A percentile compares a stretch with the other conserved stretches of the same genome.
These are phyloP conservation scores for Draba incana DNA, from an alignment of 345 rosid genomes.

Conservation along the genomic window DNA sequence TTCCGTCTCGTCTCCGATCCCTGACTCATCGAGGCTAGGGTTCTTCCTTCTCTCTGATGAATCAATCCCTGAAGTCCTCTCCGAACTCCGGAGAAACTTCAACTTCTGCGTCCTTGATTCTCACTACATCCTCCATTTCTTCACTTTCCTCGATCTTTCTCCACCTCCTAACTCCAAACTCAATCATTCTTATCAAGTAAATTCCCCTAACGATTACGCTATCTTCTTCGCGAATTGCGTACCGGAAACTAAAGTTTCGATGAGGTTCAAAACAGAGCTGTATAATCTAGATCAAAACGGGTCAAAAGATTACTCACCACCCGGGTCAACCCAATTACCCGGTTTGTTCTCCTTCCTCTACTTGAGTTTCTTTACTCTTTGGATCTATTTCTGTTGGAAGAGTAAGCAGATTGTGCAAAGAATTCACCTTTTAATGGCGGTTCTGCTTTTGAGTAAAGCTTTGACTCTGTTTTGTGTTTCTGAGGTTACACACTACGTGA, in stretches of 20 bases:
- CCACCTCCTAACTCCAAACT: conserved; percentile 63
- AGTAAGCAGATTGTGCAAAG: conserved; percentile 55
- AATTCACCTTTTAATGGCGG: conserved; percentile 72
- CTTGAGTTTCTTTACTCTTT: conserved; percentile 50
- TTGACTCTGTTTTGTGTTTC: conserved; percentile 68
- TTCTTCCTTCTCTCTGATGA: conserved; percentile 79
- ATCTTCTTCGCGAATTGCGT: conserved; percentile 18
- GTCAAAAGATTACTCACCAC: conserved; percentile 57
- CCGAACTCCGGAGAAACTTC: conserved; percentile 62
- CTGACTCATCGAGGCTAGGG: conserved; percentile 59
- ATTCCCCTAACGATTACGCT: conserved; percentile 50
- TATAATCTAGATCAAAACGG: conserved; percentile 59
- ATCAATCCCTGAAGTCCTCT: conserved; percentile 58
- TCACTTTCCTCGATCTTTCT: conserved; percentile 68
- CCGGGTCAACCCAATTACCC: conserved; percentile 74
- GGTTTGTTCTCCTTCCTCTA: conserved; percentile 56
- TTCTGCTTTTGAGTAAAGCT: conserved; percentile 64
- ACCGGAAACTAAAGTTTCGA: conserved; percentile 62
- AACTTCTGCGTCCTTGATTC: conserved; percentile 78
- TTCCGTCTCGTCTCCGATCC: conserved; percentile 48
- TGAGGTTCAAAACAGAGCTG: conserved; percentile 66
- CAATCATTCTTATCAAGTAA: conserved; percentile 53
- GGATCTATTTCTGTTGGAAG: conserved; percentile 52
- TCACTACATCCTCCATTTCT: conserved; percentile 48
- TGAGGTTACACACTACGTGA: conserved; percentile 66